A percentile compares a stretch with the other conserved stretches of the same genome.
phyloP scores from a whole-genome alignment of 2,329 filamentous ascomycete genomes.

The Boeremia lycopersici region DNA sequence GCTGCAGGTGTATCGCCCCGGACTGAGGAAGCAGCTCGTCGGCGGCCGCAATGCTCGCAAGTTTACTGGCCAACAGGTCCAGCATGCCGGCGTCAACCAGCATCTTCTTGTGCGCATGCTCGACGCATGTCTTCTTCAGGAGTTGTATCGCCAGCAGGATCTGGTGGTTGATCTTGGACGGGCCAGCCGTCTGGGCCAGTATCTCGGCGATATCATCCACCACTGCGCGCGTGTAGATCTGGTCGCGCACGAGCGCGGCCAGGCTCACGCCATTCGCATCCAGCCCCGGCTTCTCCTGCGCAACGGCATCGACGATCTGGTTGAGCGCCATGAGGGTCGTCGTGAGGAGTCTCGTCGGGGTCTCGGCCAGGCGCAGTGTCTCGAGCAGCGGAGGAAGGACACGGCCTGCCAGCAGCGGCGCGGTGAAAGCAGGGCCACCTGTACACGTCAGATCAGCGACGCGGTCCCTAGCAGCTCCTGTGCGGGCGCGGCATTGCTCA shows the following conservation, averaged over 20 bases:
- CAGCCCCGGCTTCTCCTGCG: slow-evolving; percentile 59
- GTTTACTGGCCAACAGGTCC: slow-evolving; percentile 74
- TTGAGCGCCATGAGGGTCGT: slow-evolving; percentile 77
- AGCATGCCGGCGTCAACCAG: slow-evolving; percentile 76
- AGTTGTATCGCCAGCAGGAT: slow-evolving; percentile 65
- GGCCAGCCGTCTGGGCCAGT: slow-evolving; percentile 63
- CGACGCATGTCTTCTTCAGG: slow-evolving; percentile 68
- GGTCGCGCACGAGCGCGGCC: slow-evolving; percentile 35
- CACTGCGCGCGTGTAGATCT: slow-evolving; percentile 67
- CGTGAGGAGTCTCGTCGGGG: slow-evolving; percentile 69
- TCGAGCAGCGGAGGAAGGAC: slow-evolving; percentile 73
- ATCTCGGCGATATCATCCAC: slow-evolving; percentile 70
- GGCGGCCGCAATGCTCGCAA: slow-evolving; percentile 56
- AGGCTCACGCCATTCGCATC: slow-evolving; percentile 55
- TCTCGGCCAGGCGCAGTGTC: slow-evolving; percentile 69
- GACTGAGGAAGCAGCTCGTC: slow-evolving; percentile 31
- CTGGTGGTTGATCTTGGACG: slow-evolving; percentile 64
- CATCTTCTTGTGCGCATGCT: slow-evolving; percentile 72
- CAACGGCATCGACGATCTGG: slow-evolving; percentile 70
- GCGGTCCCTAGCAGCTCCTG: neutral
- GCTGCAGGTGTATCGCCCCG: slow-evolving; percentile 23
- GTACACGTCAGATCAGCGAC: slow-evolving; percentile 25
- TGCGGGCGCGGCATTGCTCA: slow-evolving; percentile 49
- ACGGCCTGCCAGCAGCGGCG: slow-evolving; percentile 71
- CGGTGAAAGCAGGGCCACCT: slow-evolving; percentile 82